These are phyloP conservation scores for Parathielavia hyrcaniae DNA, from an alignment of 495 filamentous ascomycete species.

Conservation along the genomic window DNA sequence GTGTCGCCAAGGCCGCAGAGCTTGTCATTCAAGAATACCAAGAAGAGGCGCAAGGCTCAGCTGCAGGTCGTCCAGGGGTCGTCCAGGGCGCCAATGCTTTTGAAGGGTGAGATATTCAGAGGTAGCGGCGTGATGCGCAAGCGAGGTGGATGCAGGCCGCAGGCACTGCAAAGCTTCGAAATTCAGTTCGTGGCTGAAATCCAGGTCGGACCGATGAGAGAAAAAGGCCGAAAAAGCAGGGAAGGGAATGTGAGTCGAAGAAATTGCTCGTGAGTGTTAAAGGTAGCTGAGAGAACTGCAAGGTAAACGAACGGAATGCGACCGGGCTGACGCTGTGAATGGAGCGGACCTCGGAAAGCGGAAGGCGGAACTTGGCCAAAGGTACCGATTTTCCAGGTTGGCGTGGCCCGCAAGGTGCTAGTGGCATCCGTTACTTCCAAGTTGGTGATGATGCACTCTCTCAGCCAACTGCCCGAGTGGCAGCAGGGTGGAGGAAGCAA, in stretches of 20 bases:
- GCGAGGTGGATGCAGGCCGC: not conserved
- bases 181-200: not conserved
- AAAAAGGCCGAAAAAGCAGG: not conserved
- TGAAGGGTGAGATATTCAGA: not conserved
- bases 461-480: no score
- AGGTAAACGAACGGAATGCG: constrained; percentile 10
- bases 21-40: constrained; percentile 22
- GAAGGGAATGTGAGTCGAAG: not conserved
- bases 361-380: constrained; percentile 1
- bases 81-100: not conserved
- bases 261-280: no score
- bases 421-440: not conserved
- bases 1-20: constrained; percentile 20
- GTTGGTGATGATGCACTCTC: no score
- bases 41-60: constrained; percentile 1
- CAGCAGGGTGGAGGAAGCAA: constrained; percentile 1
- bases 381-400: not conserved
- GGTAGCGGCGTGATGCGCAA: not conserved
- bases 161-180: not conserved
- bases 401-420: constrained; percentile 4
- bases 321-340: constrained; percentile 5
- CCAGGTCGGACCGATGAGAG: not conserved
- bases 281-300: no score
- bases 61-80: not conserved
- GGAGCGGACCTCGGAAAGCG: not conserved